These are phyloP conservation scores for Hanseniaspora nectarophila DNA, from an alignment of 805 yeast genomes.

Conservation along the genomic window DNA sequence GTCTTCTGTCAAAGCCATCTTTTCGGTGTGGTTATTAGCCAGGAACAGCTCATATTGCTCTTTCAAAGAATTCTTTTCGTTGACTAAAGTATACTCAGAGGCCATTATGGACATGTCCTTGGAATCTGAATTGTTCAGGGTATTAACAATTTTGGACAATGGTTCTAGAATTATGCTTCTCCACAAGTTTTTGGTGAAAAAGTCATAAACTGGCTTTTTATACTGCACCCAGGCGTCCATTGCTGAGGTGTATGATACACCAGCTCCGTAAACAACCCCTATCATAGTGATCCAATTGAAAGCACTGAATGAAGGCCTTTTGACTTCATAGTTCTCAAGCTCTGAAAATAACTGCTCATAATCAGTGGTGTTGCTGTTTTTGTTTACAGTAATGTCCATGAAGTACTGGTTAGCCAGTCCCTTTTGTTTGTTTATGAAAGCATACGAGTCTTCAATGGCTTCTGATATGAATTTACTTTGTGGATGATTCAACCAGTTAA, in stretches of 20 bases:
- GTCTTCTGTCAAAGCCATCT: background rate
- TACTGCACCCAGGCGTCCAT: background rate
- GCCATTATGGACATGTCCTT: slow-evolving; percentile 10
- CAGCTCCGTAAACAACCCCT: background rate
- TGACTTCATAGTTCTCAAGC: background rate
- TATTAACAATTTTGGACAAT: background rate
- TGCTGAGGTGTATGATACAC: background rate
- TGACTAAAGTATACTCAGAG: slow-evolving; percentile 41
- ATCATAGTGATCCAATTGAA: slow-evolving; percentile 10
- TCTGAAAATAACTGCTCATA: background rate
- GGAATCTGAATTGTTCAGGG: slow-evolving; percentile 3
- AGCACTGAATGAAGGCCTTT: background rate
- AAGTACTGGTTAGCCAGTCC: background rate
- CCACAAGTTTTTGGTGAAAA: slow-evolving; percentile 10
- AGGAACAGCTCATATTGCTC: slow-evolving; percentile 58
- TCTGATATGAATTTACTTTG: background rate
- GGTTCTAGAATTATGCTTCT: slow-evolving; percentile 10
- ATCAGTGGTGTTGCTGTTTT: background rate
- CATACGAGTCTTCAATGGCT: background rate
- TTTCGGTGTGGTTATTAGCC: slow-evolving; percentile 21
- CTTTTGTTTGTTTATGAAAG: background rate
- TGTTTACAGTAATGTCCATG: background rate
- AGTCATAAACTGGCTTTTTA: background rate
- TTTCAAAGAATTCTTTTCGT: slow-evolving; percentile 64
- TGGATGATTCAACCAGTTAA: background rate